These are phyloP conservation scores for Rhododendron ferrugineum DNA, from an alignment of 148 eudicot genomes.

Conservation along the genomic window DNA sequence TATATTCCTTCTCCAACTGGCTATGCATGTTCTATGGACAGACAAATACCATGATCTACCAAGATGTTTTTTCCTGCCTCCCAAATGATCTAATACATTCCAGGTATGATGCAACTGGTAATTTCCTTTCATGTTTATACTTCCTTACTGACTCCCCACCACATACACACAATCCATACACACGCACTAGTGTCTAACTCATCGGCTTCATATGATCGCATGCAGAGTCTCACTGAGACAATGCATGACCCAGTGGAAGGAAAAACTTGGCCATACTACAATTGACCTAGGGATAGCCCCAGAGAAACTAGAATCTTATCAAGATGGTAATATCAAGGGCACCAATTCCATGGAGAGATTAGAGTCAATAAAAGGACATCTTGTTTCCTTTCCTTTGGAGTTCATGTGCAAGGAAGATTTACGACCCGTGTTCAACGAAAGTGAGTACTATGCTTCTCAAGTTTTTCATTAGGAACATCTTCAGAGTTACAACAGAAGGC, in stretches of 20 bases:
- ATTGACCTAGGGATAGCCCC: slow-evolving; percentile 94
- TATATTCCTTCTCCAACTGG: neutral
- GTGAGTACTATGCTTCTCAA: slow-evolving; percentile 96
- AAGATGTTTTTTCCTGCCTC: slow-evolving; percentile 93
- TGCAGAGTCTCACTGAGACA: slow-evolving; percentile 77
- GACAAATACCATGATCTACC: slow-evolving; percentile 96
- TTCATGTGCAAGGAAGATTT: slow-evolving; percentile 93
- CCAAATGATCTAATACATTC: slow-evolving; percentile 94
- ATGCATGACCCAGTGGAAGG: slow-evolving; percentile 78
- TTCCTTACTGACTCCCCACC: neutral
- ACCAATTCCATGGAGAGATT: slow-evolving; percentile 84
- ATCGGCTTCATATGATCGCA: neutral
- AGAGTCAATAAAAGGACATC: slow-evolving; percentile 78
- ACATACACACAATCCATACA: neutral
- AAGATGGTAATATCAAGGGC: slow-evolving; percentile 61
- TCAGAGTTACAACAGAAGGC: neutral
- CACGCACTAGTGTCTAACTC: neutral
- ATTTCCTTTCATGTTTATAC: neutral
- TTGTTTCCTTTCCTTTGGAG: slow-evolving; percentile 88
- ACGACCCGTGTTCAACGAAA: slow-evolving; percentile 94
- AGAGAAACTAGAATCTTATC: slow-evolving; percentile 66
- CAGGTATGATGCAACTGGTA: slow-evolving; percentile 38
- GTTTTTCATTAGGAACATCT: slow-evolving; percentile 62
- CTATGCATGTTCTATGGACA: slow-evolving; percentile 21
- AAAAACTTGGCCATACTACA: slow-evolving; percentile 87